phyloP scores from a whole-genome alignment of 2,329 filamentous ascomycete species.

The Fusarium continuum region DNA sequence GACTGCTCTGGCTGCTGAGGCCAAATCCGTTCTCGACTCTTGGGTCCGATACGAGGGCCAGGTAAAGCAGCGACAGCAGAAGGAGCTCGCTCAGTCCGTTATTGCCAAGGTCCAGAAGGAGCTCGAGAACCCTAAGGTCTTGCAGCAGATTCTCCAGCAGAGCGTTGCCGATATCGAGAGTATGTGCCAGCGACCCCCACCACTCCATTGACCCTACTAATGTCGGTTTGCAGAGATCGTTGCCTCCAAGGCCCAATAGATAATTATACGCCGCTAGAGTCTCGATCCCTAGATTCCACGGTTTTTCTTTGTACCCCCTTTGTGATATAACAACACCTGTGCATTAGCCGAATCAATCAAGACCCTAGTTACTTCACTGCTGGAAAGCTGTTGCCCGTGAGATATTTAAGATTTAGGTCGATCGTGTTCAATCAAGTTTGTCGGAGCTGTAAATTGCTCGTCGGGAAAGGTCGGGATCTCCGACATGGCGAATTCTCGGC shows the following conservation, averaged over 20 bases:
- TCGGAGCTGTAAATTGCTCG: slow-evolving; percentile 36
- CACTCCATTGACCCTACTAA: slow-evolving; percentile 43
- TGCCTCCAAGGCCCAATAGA: slow-evolving; percentile 71
- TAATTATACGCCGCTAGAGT: slow-evolving; percentile 49
- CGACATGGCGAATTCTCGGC: slow-evolving; percentile 32
- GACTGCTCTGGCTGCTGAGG: slow-evolving; percentile 90
- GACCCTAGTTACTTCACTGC: slow-evolving; percentile 43
- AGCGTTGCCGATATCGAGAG: slow-evolving; percentile 96
- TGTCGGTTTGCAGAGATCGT: slow-evolving; percentile 63
- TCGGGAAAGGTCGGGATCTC: slow-evolving; percentile 42
- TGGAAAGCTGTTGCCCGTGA: slow-evolving; percentile 36
- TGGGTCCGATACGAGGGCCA: slow-evolving; percentile 99
- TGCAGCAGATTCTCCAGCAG: slow-evolving; percentile 98
- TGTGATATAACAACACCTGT: slow-evolving; percentile 66
- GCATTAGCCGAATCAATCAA: slow-evolving; percentile 66
- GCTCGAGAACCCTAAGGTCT: slow-evolving; percentile 95
- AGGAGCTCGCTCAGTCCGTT: slow-evolving; percentile 89
- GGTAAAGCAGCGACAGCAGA: slow-evolving; percentile 99
- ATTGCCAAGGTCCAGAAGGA: slow-evolving; percentile 99
- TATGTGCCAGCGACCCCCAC: slow-evolving; percentile 53
- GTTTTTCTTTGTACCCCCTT: slow-evolving; percentile 63
- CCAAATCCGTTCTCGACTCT: slow-evolving; percentile 94
- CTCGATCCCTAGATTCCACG: slow-evolving; percentile 49
- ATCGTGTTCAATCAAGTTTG: slow-evolving; percentile 35
- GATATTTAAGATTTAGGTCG: slow-evolving; percentile 24